A percentile compares a stretch with the other conserved stretches of the same genome.
phyloP scores from a whole-genome alignment of 129 eudicot genomes.

The Artemisia annua region DNA sequence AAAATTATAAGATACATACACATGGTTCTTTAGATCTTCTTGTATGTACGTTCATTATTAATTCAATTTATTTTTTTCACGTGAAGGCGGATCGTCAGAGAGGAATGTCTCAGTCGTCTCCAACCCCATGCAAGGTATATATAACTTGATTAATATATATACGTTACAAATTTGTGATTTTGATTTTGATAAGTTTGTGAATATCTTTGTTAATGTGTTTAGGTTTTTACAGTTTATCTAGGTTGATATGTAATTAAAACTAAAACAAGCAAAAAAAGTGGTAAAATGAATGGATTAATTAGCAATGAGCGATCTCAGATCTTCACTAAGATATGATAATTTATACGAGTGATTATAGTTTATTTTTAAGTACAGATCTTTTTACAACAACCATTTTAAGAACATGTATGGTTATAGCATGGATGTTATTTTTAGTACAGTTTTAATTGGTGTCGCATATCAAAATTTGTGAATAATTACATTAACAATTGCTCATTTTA shows the following conservation, averaged over 20 bases:
- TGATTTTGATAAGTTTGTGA: constrained; percentile 8
- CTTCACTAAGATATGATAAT: too few species aligned
- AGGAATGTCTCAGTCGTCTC: background rate
- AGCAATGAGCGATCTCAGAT: too few species aligned
- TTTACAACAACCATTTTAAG: too few species aligned
- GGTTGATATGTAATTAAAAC: background rate
- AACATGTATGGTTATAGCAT: too few species aligned
- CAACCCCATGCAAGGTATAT: constrained; percentile 50
- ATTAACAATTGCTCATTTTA: too few species aligned
- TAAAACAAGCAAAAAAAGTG: background rate
- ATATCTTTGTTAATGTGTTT: constrained; percentile 10
- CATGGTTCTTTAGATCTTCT: constrained; percentile 2
- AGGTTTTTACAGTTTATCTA: background rate
- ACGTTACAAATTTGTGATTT: background rate
- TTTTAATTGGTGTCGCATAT: too few species aligned
- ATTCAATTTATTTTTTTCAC: background rate
- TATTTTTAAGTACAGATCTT: too few species aligned
- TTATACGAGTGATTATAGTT: too few species aligned
- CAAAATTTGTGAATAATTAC: too few species aligned
- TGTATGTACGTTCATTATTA: background rate
- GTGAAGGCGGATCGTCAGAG: constrained; percentile 26
- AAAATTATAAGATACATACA: background rate
- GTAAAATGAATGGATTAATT: too few species aligned
- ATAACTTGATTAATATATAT: background rate
- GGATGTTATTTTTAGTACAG: too few species aligned